These are phyloP conservation scores for Pelargonium australe DNA, from an alignment of 441 rosid genomes.

Conservation along the genomic window DNA sequence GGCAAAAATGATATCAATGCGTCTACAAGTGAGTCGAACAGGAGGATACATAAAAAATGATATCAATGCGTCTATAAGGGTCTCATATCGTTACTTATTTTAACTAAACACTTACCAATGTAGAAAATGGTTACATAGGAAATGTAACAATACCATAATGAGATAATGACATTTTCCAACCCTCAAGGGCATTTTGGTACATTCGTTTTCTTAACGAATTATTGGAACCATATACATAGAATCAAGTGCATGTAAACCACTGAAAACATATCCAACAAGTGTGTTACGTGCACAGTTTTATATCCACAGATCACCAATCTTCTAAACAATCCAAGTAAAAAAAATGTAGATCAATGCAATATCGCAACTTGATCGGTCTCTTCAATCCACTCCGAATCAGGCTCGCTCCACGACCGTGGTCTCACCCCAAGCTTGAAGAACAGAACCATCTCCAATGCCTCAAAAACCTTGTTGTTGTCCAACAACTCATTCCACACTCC, in stretches of 20 bases:
- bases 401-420: slow-evolving; percentile 84
- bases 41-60: too few relatives aligned
- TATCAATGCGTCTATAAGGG: too few relatives aligned
- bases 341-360: slow-evolving; percentile 18
- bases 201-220: too few relatives aligned
- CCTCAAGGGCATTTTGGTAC: too few relatives aligned
- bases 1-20: too few relatives aligned
- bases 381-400: slow-evolving; percentile 56
- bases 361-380: slow-evolving; percentile 29
- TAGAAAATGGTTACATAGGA: too few relatives aligned
- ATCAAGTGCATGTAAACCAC: background rate
- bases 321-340: too few relatives aligned
- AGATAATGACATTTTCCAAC: too few relatives aligned
- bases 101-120: too few relatives aligned
- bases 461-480: slow-evolving; percentile 55
- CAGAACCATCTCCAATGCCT: slow-evolving; percentile 64
- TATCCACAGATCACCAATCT: background rate
- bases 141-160: too few relatives aligned
- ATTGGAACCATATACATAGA: background rate
- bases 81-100: too few relatives aligned
- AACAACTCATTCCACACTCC: slow-evolving; percentile 67
- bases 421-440: slow-evolving; percentile 49
- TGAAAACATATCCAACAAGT: background rate
- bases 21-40: too few relatives aligned
- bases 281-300: background rate